These are phyloP conservation scores for Neocallimastix lanati DNA, from an alignment of 192 early-diverging fungal genomes.

Conservation along the genomic window DNA sequence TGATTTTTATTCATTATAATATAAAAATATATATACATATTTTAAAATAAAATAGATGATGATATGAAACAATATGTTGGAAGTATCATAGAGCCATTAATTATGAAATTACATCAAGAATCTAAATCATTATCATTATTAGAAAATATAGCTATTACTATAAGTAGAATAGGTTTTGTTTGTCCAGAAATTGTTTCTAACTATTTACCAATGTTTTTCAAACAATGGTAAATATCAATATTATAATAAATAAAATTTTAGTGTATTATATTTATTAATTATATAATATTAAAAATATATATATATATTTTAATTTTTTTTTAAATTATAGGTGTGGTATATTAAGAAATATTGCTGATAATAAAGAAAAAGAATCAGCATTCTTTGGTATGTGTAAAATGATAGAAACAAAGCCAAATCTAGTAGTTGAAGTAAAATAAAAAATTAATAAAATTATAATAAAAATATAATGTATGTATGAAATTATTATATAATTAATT, in stretches of 20 bases:
- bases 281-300: not conserved
- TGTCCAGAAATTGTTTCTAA: conserved; percentile 69
- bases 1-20: too few relatives aligned
- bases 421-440: not conserved
- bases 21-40: too few relatives aligned
- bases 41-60: conserved; percentile 12
- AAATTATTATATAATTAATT: too few relatives aligned
- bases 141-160: conserved; percentile 94
- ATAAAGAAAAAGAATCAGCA: conserved; percentile 88
- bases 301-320: too few relatives aligned
- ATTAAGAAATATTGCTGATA: conserved; percentile 74
- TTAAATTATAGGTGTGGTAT: conserved; percentile 23
- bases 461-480: too few relatives aligned
- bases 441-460: conserved; percentile 27
- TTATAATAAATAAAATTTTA: too few relatives aligned
- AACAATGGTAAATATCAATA: conserved; percentile 75
- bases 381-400: conserved; percentile 87
- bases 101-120: conserved; percentile 53
- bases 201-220: conserved; percentile 62
- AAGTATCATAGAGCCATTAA: conserved; percentile 67
- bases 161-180: conserved; percentile 78
- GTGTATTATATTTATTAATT: too few relatives aligned
- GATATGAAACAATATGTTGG: conserved; percentile 66
- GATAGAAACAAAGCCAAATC: conserved; percentile 78
- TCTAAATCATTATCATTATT: conserved; percentile 49